Evolutionary conservation across 306 rosid species (phyloP), one percentile per base, ranked within the genome.

Genomic region (Mimosa bimucronata): DNA sequence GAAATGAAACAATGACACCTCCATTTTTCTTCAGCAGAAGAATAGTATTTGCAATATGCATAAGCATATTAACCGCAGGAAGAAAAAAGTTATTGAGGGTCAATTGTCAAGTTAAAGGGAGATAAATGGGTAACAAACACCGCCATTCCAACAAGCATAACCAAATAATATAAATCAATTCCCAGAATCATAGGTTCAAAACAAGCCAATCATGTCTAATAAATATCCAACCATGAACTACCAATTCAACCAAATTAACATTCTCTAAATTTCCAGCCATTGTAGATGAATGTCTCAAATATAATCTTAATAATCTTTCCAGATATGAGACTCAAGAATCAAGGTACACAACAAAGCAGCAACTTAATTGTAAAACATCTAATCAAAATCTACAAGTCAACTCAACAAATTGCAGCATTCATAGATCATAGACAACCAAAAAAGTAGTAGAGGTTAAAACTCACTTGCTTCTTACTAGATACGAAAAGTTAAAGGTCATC

Each of bases 331-430:
- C 40, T 45, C 73, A 68, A 41, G 12, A 68, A 68, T 81, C 12
- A 28, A 52, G 44, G 58, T 66, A 57, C 38, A 42, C n/a, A 26
- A 50, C 29, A 71, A 69, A 37, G 60, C 75, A n/a, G 34, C 42
- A 50, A 5, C 76, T 55, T 44, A 28, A 53, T 78, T 60, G 66
- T 45, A 55, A 30, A 41, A 68, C 53, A 31, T 41, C 52, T 50
- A 30, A 41, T 23, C 75, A 74, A 81, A 81, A 74, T 46, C 60
- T 62, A 23, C 58, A 77, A 74, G 66, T 28, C 41, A 60, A 60
- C 57, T n/a, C 66, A 58, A 18, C 42, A 71, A 23, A 62, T 62
- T 38, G 50, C 52, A 68, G 61, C 45, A 81, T 23, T 15, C 50
- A 71, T 46, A 37, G 71, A 38, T 21, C 61, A 62, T 46, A 37